phyloP scores from a whole-genome alignment of 371 early-diverging fungal genomes.

The Mortierella sp. region DNA sequence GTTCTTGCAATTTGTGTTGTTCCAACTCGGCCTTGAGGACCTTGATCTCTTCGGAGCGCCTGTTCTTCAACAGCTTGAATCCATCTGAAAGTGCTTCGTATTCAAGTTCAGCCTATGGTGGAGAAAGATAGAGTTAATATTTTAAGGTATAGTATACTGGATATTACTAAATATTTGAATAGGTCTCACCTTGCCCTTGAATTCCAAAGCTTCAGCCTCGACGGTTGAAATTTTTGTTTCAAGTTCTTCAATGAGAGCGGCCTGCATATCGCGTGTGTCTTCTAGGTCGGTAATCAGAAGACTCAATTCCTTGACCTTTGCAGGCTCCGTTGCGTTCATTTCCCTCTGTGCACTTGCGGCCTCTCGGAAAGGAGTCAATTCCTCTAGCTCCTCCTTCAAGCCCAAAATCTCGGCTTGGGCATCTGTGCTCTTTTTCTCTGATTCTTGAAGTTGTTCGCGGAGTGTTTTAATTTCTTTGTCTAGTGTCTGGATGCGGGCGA shows the following conservation, averaged over 20 bases:
- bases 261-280: conserved; percentile 48
- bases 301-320: conserved; percentile 44
- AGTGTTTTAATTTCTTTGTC: conserved; percentile 49
- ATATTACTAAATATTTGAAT: background rate
- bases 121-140: background rate
- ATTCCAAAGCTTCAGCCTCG: conserved; percentile 49
- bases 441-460: conserved; percentile 32
- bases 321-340: conserved; percentile 29
- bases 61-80: conserved; percentile 48
- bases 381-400: conserved; percentile 35
- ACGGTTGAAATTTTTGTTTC: conserved; percentile 49
- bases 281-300: conserved; percentile 42
- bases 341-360: conserved; percentile 37
- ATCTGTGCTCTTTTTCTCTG: conserved; percentile 22
- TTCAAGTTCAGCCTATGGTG: conserved; percentile 41
- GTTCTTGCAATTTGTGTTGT: conserved; percentile 55
- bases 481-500: conserved; percentile 43
- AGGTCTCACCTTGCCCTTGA: conserved; percentile 51
- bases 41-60: conserved; percentile 52
- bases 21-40: conserved; percentile 47
- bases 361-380: conserved; percentile 41
- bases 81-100: conserved; percentile 52
- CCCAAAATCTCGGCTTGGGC: conserved; percentile 27
- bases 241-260: conserved; percentile 48
- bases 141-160: background rate